Evolutionary conservation across 352 stramenopile genomes (phyloP).

Genomic region (Phytopythium ostracodes): DNA sequence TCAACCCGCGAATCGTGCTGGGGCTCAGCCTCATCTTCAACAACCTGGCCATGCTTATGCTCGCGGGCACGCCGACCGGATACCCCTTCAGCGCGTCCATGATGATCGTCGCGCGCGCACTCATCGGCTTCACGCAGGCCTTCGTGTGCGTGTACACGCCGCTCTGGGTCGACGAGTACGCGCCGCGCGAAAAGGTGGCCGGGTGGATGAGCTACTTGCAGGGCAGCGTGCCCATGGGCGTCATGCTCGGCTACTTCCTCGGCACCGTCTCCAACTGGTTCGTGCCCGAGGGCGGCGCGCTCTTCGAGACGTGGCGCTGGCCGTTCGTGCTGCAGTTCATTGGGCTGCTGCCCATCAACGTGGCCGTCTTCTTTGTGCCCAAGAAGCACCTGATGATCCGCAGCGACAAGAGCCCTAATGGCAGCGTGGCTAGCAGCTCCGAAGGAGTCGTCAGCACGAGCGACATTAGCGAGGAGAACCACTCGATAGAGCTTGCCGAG

Average conservation of each 20-base stretch:
- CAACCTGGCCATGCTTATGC: constrained; percentile 67
- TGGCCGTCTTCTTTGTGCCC: constrained; percentile 79
- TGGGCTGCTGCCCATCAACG: constrained; percentile 63
- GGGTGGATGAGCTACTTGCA: constrained; percentile 87
- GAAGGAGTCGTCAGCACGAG: constrained; percentile 21
- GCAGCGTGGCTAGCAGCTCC: constrained; percentile 37
- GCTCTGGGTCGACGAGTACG: constrained; percentile 84
- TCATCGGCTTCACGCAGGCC: constrained; percentile 81
- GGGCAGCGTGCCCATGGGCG: constrained; percentile 74
- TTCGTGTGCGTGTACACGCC: constrained; percentile 84
- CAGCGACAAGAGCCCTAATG: constrained; percentile 42
- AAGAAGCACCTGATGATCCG: constrained; percentile 74
- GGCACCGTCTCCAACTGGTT: constrained; percentile 82
- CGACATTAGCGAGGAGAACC: constrained; percentile 43
- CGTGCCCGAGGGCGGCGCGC: constrained; percentile 55
- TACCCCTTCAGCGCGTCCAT: constrained; percentile 61
- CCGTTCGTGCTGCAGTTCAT: constrained; percentile 84
- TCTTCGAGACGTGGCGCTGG: constrained; percentile 78
- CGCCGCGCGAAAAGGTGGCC: constrained; percentile 63
- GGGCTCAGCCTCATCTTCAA: constrained; percentile 71
- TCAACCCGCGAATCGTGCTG: constrained; percentile 61
- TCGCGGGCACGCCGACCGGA: constrained; percentile 71
- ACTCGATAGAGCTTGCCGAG: constrained; percentile 31
- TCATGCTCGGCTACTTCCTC: constrained; percentile 85
- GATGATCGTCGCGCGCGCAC: constrained; percentile 61